A percentile compares a stretch with the other conserved stretches of the same genome.
phyloP scores from a whole-genome alignment of 495 filamentous ascomycete species.

The Aspergillus bertholletiae region DNA sequence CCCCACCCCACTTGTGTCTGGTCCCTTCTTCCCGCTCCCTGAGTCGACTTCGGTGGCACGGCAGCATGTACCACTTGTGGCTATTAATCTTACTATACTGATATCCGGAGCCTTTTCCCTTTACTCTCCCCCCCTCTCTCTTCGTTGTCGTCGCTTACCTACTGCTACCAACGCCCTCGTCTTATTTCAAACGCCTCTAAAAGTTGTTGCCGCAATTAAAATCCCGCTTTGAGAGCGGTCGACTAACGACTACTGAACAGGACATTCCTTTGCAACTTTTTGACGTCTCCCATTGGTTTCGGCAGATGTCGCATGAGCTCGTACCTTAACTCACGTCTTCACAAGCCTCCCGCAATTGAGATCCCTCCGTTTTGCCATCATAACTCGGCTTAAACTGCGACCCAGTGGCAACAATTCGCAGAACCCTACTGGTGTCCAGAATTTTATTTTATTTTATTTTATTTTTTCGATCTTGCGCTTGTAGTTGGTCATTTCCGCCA shows the following conservation, averaged over 20 bases:
- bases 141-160: neutral
- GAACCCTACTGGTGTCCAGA: no score
- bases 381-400: neutral
- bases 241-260: neutral
- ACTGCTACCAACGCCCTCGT: neutral
- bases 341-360: neutral
- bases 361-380: neutral
- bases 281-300: neutral
- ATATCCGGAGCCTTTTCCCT: neutral
- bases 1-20: slow-evolving; percentile 1
- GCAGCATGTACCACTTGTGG: slow-evolving; percentile 5
- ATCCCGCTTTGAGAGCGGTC: slow-evolving; percentile 2
- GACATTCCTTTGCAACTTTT: neutral
- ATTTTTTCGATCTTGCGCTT: neutral
- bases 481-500: neutral
- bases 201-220: neutral
- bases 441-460: neutral
- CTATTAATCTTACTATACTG: slow-evolving; percentile 4
- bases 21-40: neutral
- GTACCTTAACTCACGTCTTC: neutral
- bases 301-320: neutral
- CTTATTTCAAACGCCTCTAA: neutral
- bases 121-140: neutral
- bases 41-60: slow-evolving; percentile 5
- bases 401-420: no score